phyloP scores from a whole-genome alignment of 768 basidiomycete genomes.

The Mycena olivaceomarginata region DNA sequence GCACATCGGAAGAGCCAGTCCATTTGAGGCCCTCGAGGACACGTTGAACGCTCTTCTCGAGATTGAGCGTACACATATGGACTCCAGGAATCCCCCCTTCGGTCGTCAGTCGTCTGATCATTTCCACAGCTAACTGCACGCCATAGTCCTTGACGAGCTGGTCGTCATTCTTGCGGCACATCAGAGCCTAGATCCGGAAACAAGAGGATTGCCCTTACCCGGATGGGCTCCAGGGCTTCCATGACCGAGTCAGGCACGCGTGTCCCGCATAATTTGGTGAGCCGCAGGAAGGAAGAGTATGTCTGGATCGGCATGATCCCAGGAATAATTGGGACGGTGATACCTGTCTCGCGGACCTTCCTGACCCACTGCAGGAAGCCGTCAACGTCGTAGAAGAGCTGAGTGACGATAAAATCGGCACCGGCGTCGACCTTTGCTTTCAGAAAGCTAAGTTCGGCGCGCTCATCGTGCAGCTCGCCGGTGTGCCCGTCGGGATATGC shows the following conservation, averaged over 20 bases:
- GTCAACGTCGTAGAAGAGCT: constrained; percentile 97
- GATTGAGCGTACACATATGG: constrained; percentile 97
- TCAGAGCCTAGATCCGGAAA: background rate
- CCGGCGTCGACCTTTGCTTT: constrained; percentile 95
- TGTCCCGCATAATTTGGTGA: constrained; percentile 92
- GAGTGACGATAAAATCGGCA: constrained; percentile 96
- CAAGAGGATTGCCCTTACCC: constrained; percentile 66
- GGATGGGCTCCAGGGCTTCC: constrained; percentile 82
- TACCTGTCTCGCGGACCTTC: constrained; percentile 87
- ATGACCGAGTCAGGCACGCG: constrained; percentile 82
- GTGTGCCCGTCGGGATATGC: constrained; percentile 95
- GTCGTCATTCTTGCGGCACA: constrained; percentile 86
- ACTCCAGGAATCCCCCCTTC: constrained; percentile 82
- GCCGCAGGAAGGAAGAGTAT: constrained; percentile 92
- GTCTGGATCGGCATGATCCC: constrained; percentile 99
- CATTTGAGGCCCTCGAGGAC: constrained; percentile 89
- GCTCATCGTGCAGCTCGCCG: constrained; percentile 75
- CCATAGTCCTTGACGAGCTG: constrained; percentile 96
- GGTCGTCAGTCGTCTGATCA: constrained; percentile 77
- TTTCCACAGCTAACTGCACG: constrained; percentile 88
- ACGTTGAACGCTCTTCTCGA: constrained; percentile 95
- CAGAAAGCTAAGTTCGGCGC: constrained; percentile 80
- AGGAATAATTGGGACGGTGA: constrained; percentile 93
- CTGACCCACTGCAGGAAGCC: constrained; percentile 88
- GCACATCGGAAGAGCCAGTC: constrained; percentile 67